phyloP scores from a whole-genome alignment of 1,284 basidiomycete genomes.

The Microbotryomycetes sp. region DNA sequence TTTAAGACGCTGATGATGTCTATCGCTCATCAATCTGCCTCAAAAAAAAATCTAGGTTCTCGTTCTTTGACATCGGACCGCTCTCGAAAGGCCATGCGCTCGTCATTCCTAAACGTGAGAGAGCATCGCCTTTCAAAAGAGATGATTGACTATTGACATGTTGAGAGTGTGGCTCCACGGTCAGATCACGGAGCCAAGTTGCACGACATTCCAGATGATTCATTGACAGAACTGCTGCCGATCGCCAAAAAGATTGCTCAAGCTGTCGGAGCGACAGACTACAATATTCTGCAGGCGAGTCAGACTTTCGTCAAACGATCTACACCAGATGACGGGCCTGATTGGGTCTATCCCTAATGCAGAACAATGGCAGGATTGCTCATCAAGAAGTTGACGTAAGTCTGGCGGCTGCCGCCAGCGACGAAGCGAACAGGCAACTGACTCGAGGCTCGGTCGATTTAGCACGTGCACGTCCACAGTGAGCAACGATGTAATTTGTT shows the following conservation, averaged over 20 bases:
- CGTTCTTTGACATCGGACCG: conserved; percentile 43
- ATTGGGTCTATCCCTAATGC: background rate
- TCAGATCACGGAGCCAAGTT: conserved; percentile 42
- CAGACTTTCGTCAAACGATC: background rate
- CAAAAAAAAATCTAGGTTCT: conserved; percentile 14
- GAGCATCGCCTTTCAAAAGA: background rate
- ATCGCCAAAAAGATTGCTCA: conserved; percentile 42
- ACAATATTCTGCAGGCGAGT: conserved; percentile 45
- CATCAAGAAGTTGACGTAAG: conserved; percentile 24
- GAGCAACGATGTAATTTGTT: background rate
- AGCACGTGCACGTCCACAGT: conserved; percentile 38
- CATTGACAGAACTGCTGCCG: conserved; percentile 40
- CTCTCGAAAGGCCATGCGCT: conserved; percentile 43
- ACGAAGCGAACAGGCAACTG: too few relatives aligned
- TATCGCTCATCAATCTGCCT: background rate
- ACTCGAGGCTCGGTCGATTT: background rate
- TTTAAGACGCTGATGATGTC: background rate
- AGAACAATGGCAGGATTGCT: conserved; percentile 36
- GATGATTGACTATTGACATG: conserved; percentile 13
- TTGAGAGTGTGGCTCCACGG: conserved; percentile 10
- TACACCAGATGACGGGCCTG: conserved; percentile 6
- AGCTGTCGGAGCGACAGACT: conserved; percentile 41
- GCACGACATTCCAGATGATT: conserved; percentile 44
- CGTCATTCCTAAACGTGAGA: conserved; percentile 43
- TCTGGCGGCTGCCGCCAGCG: too few relatives aligned